Evolutionary conservation across 345 rosid genomes (phyloP).

Genomic region (Camelina sativa): DNA sequence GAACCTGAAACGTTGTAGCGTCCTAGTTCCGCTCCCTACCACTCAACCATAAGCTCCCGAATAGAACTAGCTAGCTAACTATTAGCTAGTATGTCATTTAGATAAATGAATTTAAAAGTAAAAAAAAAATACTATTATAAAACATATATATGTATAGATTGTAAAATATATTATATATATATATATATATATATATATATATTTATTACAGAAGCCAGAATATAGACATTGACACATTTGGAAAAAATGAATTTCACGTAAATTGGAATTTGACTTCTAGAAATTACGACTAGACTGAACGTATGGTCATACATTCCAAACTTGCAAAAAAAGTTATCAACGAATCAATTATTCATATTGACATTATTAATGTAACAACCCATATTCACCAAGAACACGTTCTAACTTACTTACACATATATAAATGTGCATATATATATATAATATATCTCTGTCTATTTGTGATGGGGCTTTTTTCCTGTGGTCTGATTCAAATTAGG

Average conservation of each 20-base stretch:
- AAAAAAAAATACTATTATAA: neutral
- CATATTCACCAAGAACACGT: neutral
- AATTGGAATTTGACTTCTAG: too few species aligned
- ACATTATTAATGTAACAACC: neutral
- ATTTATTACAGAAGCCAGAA: neutral
- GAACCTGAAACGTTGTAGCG: too few species aligned
- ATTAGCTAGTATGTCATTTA: neutral
- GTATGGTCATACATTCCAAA: too few species aligned
- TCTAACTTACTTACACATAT: too few species aligned
- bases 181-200: neutral
- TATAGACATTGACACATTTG: neutral
- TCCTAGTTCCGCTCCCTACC: too few species aligned
- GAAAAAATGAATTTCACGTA: neutral
- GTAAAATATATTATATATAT: neutral
- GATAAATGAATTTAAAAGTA: neutral
- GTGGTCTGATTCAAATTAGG: conserved; percentile 33
- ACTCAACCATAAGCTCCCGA: too few species aligned
- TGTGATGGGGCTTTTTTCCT: neutral
- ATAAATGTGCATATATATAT: neutral
- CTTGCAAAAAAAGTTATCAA: too few species aligned
- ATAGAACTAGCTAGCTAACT: too few species aligned
- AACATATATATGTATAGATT: neutral
- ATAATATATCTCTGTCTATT: neutral
- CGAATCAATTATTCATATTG: neutral
- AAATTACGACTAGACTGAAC: too few species aligned